Conservation (phyloP, 2,329 filamentous ascomycete species). For the Alternaria arbusti region DNA sequence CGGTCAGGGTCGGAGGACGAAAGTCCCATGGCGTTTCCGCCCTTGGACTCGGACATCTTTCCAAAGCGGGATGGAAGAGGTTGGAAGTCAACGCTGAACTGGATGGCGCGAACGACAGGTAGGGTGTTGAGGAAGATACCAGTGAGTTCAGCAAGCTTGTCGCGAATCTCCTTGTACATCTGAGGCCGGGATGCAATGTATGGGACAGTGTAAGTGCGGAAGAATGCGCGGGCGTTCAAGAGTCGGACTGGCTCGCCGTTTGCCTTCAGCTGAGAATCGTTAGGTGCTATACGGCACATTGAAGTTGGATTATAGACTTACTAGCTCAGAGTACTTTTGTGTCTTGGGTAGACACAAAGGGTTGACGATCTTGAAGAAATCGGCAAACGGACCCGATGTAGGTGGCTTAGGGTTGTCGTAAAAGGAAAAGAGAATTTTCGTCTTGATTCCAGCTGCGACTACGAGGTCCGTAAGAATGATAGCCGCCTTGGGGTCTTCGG, state of each 20-base stretch:
- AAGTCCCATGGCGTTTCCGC: conserved; percentile 36
- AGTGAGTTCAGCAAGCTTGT: conserved; percentile 35
- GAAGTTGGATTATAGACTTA: conserved; percentile 11
- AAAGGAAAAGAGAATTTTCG: conserved; percentile 27
- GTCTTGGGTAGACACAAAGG: conserved; percentile 26
- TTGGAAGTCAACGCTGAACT: conserved; percentile 34
- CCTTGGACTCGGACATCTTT: conserved; percentile 21
- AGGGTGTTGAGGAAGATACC: conserved; percentile 26
- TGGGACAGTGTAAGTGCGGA: conserved; percentile 35
- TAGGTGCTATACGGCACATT: not conserved
- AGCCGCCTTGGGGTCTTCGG: conserved; percentile 31
- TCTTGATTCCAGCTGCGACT: conserved; percentile 6
- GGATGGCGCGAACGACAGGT: conserved; percentile 13
- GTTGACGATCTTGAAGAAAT: conserved; percentile 40
- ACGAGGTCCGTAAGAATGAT: conserved; percentile 29
- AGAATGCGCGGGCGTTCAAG: conserved; percentile 24
- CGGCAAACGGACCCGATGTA: conserved; percentile 36
- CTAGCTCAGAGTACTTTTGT: conserved; percentile 45
- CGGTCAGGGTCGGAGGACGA: conserved; percentile 26
- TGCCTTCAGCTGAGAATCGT: conserved; percentile 13
- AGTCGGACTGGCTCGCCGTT: conserved; percentile 21
- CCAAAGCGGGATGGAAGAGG: conserved; percentile 29
- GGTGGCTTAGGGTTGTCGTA: conserved; percentile 39
- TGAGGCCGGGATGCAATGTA: conserved; percentile 33
- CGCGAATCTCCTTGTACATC: conserved; percentile 45